Evolutionary conservation across 805 yeast species (phyloP).

Genomic region (Ogataea populi-albae): DNA sequence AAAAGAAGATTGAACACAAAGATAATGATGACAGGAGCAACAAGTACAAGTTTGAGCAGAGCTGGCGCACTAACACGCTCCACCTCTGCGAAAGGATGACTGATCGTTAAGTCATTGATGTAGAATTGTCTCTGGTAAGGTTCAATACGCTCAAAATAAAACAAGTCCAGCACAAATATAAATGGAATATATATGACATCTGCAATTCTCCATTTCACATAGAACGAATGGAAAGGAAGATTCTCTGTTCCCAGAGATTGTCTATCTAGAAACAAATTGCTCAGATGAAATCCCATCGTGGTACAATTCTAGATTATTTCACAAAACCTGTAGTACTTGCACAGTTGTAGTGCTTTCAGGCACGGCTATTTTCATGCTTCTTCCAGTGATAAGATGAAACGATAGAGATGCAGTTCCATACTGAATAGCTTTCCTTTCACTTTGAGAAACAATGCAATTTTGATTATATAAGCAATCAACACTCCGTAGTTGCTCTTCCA

Average conservation of each 20-base stretch:
- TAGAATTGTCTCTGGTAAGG: conserved; percentile 82
- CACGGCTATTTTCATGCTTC: too few species aligned
- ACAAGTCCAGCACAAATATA: conserved; percentile 21
- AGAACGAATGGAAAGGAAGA: conserved; percentile 18
- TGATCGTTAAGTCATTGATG: conserved; percentile 70
- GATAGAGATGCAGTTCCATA: too few species aligned
- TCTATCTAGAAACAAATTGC: conserved; percentile 24
- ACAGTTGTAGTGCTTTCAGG: too few species aligned
- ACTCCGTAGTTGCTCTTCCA: neutral
- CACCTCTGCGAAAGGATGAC: conserved; percentile 74
- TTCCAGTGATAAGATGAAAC: too few species aligned
- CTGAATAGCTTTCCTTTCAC: neutral
- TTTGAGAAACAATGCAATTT: neutral
- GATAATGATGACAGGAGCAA: conserved; percentile 48
- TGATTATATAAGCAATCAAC: neutral
- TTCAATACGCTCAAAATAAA: conserved; percentile 29
- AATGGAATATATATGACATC: conserved; percentile 24
- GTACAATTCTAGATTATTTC: too few species aligned
- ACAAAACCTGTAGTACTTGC: too few species aligned
- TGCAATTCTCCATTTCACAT: conserved; percentile 27
- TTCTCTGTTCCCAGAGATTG: conserved; percentile 25
- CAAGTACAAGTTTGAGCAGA: conserved; percentile 52
- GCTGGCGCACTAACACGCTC: conserved; percentile 65
- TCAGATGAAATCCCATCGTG: conserved; percentile 18
- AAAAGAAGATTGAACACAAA: conserved; percentile 28